phyloP scores from a whole-genome alignment of 352 stramenopile genomes.

The Globisporangium perplexum region DNA sequence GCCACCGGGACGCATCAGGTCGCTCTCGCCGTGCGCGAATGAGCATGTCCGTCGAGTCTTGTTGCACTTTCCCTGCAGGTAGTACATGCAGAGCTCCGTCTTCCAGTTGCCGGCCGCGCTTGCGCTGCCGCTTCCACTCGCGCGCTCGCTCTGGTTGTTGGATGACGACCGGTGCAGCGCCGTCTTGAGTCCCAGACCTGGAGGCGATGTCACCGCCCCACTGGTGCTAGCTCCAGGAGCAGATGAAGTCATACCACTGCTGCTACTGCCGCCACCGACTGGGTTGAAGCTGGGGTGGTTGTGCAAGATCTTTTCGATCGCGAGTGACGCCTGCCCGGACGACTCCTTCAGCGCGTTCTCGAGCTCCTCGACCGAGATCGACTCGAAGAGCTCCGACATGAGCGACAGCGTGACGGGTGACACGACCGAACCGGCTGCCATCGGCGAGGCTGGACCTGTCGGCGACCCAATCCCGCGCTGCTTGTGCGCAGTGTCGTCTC shows the following conservation, averaged over 20 bases:
- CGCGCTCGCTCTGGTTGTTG: slow-evolving; percentile 9
- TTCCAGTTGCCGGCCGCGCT: slow-evolving; percentile 73
- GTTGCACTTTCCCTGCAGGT: slow-evolving; percentile 87
- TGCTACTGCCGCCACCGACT: slow-evolving; percentile 11
- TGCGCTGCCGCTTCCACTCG: slow-evolving; percentile 15
- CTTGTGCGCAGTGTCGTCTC: slow-evolving; percentile 32
- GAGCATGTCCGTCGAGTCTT: slow-evolving; percentile 84
- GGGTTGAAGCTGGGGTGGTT: slow-evolving; percentile 73
- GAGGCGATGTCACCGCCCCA: not conserved
- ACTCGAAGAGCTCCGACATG: slow-evolving; percentile 67
- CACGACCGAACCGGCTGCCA: slow-evolving; percentile 11
- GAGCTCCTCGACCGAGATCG: slow-evolving; percentile 58
- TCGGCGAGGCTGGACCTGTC: not conserved
- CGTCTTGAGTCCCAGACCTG: slow-evolving; percentile 8
- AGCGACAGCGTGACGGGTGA: slow-evolving; percentile 56
- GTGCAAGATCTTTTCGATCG: slow-evolving; percentile 64
- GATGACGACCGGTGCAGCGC: slow-evolving; percentile 24
- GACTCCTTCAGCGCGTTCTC: slow-evolving; percentile 42
- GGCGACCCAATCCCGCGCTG: slow-evolving; percentile 20
- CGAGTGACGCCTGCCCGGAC: slow-evolving; percentile 40
- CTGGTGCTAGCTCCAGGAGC: not conserved
- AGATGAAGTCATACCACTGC: not conserved
- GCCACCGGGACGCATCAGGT: slow-evolving; percentile 47
- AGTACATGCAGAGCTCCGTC: slow-evolving; percentile 88
- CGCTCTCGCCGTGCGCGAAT: slow-evolving; percentile 80